Evolutionary conservation across 1,284 basidiomycete genomes (phyloP).

Genomic region (Stereum hirsutum): DNA sequence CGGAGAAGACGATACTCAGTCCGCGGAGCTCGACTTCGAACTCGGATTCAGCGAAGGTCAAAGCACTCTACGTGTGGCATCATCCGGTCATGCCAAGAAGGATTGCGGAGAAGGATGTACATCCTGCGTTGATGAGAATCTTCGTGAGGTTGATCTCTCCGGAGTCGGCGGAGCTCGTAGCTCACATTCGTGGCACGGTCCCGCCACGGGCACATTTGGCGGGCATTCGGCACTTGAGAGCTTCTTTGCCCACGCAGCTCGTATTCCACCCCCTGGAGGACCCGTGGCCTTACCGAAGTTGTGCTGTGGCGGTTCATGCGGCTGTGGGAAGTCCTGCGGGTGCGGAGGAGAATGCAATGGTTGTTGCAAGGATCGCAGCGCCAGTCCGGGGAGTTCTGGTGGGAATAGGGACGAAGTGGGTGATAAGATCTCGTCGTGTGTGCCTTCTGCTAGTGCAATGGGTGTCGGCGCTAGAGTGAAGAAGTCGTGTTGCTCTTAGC

Average conservation of each 20-base stretch:
- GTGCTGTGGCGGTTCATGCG: constrained; percentile 42
- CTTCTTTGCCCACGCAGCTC: constrained; percentile 51
- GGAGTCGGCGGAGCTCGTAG: constrained; percentile 4
- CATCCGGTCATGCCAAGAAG: background rate
- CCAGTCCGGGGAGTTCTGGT: background rate
- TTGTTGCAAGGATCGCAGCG: constrained; percentile 27
- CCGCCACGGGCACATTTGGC: background rate
- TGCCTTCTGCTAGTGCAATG: no score
- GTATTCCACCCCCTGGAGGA: constrained; percentile 40
- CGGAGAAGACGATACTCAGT: constrained; percentile 16
- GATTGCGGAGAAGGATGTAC: constrained; percentile 48
- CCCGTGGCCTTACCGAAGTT: constrained; percentile 45
- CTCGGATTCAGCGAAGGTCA: background rate
- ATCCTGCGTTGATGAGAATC: constrained; percentile 42
- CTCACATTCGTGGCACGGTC: background rate
- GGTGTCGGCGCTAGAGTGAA: background rate
- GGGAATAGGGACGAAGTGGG: constrained; percentile 2
- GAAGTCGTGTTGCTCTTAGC: background rate
- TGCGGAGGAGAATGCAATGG: constrained; percentile 41
- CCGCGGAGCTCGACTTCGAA: constrained; percentile 19
- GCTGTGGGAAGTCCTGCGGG: constrained; percentile 28
- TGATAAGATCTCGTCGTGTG: no score
- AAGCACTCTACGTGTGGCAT: no score
- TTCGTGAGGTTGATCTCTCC: constrained; percentile 26
- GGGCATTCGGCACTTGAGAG: constrained; percentile 8